These are phyloP conservation scores for Scenedesmus sp. DNA, from an alignment of 163 green algal species.

Conservation along the genomic window DNA sequence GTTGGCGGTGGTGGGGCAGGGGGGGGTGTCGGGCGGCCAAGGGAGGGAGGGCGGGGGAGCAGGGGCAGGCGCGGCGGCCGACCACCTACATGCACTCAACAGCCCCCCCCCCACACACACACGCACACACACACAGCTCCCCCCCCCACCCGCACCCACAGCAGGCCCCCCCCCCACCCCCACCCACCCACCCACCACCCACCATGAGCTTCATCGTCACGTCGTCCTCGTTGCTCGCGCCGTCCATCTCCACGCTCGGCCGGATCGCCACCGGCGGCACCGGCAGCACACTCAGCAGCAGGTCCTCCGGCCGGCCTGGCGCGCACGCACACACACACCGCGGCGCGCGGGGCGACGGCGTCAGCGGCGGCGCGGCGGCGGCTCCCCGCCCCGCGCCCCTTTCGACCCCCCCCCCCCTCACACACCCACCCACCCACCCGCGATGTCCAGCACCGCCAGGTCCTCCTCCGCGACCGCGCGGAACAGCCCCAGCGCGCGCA, in stretches of 20 bases:
- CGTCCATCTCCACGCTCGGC: slow-evolving; percentile 97
- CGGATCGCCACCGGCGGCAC: slow-evolving; percentile 97
- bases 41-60: no score
- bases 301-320: slow-evolving; percentile 44
- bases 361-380: no score
- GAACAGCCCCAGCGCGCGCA: slow-evolving; percentile 80
- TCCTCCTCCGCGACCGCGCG: slow-evolving; percentile 81
- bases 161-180: neutral
- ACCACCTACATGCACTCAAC: no score
- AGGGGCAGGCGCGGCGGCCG: no score
- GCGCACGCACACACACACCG: neutral
- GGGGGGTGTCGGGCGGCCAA: no score
- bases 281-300: slow-evolving; percentile 63
- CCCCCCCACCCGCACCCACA: neutral
- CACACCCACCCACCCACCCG: no score
- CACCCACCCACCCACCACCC: slow-evolving; percentile 24
- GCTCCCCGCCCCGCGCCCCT: no score
- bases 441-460: slow-evolving; percentile 91
- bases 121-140: slow-evolving; percentile 7
- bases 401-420: neutral
- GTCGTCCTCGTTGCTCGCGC: slow-evolving; percentile 98
- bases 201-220: slow-evolving; percentile 97
- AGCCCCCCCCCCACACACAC: slow-evolving; percentile 14
- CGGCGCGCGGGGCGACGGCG: no score
- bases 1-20: no score